Evolutionary conservation across 768 basidiomycete genomes (phyloP).

Genomic region (Lentinula aciculospora): DNA sequence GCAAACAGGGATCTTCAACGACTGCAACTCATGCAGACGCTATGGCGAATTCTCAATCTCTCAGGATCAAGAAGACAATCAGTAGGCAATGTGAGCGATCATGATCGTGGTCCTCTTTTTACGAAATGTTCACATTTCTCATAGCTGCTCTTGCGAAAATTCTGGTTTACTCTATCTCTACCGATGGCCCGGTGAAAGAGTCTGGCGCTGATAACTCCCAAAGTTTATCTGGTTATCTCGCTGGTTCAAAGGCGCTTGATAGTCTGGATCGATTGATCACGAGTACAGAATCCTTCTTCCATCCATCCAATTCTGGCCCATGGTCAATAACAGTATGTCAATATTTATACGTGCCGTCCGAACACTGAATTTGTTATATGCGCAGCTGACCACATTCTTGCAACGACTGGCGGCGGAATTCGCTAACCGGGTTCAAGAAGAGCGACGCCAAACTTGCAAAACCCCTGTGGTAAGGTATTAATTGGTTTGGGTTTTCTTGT

Average conservation of each 20-base stretch:
- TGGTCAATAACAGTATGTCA: constrained; percentile 64
- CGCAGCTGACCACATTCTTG: constrained; percentile 62
- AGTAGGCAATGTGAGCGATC: constrained; percentile 53
- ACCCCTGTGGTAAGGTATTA: constrained; percentile 58
- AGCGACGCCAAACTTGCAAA: constrained; percentile 69
- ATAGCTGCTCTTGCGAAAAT: constrained; percentile 76
- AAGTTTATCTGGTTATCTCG: constrained; percentile 48
- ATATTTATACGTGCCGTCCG: neutral
- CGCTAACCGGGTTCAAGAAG: constrained; percentile 72
- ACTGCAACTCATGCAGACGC: constrained; percentile 71
- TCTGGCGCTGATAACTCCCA: constrained; percentile 23
- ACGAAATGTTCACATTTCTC: neutral
- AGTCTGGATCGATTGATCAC: constrained; percentile 84
- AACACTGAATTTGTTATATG: neutral
- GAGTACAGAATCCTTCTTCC: constrained; percentile 92
- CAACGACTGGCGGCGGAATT: constrained; percentile 74
- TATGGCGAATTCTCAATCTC: constrained; percentile 45
- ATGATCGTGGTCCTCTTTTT: neutral
- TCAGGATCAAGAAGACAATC: constrained; percentile 64
- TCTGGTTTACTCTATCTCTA: constrained; percentile 84
- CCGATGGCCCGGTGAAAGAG: constrained; percentile 64
- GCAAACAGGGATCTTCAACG: constrained; percentile 48
- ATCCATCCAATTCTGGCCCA: constrained; percentile 85
- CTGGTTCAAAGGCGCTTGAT: constrained; percentile 84
- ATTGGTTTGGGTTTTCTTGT: constrained; percentile 14